These are phyloP conservation scores for Coleophoma eucalyptorum DNA, from an alignment of 2,329 filamentous ascomycete genomes.

Conservation along the genomic window DNA sequence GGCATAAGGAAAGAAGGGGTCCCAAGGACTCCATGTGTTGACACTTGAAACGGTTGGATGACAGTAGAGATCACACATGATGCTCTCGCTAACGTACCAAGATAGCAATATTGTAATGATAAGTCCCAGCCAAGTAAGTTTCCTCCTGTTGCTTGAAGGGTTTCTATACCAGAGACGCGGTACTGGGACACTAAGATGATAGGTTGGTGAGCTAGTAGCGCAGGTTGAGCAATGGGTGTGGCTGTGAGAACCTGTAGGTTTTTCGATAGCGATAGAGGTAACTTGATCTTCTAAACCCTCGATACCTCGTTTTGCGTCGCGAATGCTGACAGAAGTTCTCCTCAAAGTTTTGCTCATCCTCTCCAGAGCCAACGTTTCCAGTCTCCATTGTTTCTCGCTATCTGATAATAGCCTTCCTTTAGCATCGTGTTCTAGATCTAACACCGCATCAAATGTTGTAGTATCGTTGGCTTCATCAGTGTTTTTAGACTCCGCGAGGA, in stretches of 20 bases:
- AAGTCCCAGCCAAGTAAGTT: slow-evolving; percentile 22
- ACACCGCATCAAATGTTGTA: slow-evolving; percentile 4
- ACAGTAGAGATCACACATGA: slow-evolving; percentile 51
- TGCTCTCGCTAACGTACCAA: slow-evolving; percentile 53
- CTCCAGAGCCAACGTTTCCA: slow-evolving; percentile 39
- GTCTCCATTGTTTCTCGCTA: slow-evolving; percentile 23
- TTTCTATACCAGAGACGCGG: slow-evolving; percentile 11
- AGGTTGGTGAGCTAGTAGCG: background rate
- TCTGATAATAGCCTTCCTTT: slow-evolving; percentile 13
- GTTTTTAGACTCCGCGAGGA: slow-evolving; percentile 3
- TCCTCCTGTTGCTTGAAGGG: slow-evolving; percentile 8
- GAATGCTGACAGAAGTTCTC: slow-evolving; percentile 47
- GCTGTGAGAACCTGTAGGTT: slow-evolving; percentile 6
- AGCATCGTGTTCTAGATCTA: slow-evolving; percentile 17
- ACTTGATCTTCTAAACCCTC: slow-evolving; percentile 52
- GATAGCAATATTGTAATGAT: slow-evolving; percentile 33
- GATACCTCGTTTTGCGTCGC: slow-evolving; percentile 53
- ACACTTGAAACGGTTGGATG: slow-evolving; percentile 44
- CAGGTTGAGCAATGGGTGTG: slow-evolving; percentile 1
- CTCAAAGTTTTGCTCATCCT: slow-evolving; percentile 50
- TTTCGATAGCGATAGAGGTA: slow-evolving; percentile 25
- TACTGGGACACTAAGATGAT: slow-evolving; percentile 16
- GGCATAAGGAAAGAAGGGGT: slow-evolving; percentile 57
- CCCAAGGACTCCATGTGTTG: slow-evolving; percentile 49
- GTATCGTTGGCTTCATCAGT: slow-evolving; percentile 1